Evolutionary conservation across 345 rosid genomes (phyloP), one percentile per base, ranked within the genome.

Genomic region (Cardiospermum halicacabum): DNA sequence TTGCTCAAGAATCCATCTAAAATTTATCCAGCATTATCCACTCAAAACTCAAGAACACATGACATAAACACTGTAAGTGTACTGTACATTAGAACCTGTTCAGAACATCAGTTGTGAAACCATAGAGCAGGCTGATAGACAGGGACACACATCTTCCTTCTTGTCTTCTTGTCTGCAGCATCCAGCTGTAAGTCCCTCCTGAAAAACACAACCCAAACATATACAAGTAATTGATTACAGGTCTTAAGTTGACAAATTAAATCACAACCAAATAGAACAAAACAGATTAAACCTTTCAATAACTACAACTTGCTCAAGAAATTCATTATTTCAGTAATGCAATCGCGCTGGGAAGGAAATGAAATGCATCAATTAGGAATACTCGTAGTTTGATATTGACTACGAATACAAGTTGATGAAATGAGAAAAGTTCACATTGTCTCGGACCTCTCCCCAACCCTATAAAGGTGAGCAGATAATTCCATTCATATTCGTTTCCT

Each of bases 181-280:
- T 27, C 21, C 5, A 24, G 13, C 40, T 21, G 19, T 27, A 18
- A 65, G 12, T 27, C 15, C 15, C 19, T 0, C 60, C 42, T 40
- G 42, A 18, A 65, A 53, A n/a, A 3, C 25, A 54, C 40, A 26
- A 53, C 27, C 50, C 47, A 63, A 50, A 32, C 9, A 60, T 34
- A n/a, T n/a, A n/a, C n/a, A 37, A 62, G 32, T 2, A 39, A 34
- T 24, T 6, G 11, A n/a, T 47, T 47, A 24, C 51, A 47, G 51
- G 51, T 8, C 8, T 45, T 45, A 4, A 2, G 51, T 16, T 11
- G 8, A 47, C 51, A 16, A 47, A 7, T 47, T n/a, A 19, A 3
- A 47, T 12, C 51, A 47, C 24, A 47, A n/a, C n/a, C n/a, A n/a
- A n/a, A n/a, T n/a, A n/a, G n/a, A 24, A 21, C 1, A 1, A 6